Conservation (phyloP, 345 rosid species). For the Lepidium sativum region DNA sequence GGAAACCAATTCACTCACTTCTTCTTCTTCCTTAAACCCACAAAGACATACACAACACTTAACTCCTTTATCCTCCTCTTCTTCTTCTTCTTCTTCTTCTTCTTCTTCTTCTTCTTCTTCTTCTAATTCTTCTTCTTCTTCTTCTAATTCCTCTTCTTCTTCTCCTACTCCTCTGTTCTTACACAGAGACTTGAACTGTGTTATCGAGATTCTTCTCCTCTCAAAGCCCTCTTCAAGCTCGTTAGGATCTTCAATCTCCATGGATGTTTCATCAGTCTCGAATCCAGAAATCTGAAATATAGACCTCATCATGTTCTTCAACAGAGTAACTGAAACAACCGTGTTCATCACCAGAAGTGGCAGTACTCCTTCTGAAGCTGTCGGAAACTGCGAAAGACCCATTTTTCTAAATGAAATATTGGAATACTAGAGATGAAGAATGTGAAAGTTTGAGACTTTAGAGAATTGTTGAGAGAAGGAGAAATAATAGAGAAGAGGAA, state of each 20-base stretch:
- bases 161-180: constrained; percentile 6
- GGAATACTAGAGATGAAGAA: background rate
- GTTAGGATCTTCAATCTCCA: constrained; percentile 16
- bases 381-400: constrained; percentile 71
- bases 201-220: constrained; percentile 38
- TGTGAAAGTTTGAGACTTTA: background rate
- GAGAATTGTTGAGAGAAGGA: background rate
- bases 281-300: constrained; percentile 33
- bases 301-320: constrained; percentile 52
- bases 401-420: constrained; percentile 20
- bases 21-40: constrained; percentile 65
- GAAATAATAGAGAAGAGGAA: background rate
- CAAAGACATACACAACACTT: constrained; percentile 76
- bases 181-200: constrained; percentile 44
- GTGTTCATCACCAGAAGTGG: constrained; percentile 65
- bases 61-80: background rate
- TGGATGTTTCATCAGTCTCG: background rate
- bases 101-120: background rate
- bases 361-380: constrained; percentile 50
- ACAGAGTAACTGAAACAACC: constrained; percentile 44
- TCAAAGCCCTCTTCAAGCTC: constrained; percentile 12
- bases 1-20: constrained; percentile 63
- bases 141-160: background rate
- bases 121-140: background rate
- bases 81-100: background rate